Percentiles rank a stretch among this genome's conserved stretches.
phyloP scores from a whole-genome alignment of 2,329 filamentous ascomycete species.

The Mycosphaerella sp. region DNA sequence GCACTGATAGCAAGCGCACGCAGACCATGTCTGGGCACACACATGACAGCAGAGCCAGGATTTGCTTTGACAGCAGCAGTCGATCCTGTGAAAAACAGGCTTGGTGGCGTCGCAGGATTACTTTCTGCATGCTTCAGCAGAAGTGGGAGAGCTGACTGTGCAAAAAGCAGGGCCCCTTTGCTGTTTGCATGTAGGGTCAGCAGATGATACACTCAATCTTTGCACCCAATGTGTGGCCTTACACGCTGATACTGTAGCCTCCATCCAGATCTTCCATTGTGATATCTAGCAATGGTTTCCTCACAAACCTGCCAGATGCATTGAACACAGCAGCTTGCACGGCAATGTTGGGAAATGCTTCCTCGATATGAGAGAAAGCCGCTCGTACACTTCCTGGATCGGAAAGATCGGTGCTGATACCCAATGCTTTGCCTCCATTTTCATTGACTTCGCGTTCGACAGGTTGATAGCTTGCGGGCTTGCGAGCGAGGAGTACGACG shows the following conservation, averaged over 20 bases:
- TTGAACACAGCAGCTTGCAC: slow-evolving; percentile 62
- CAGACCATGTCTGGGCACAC: slow-evolving; percentile 49
- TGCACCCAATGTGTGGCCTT: slow-evolving; percentile 15
- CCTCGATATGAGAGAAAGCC: slow-evolving; percentile 56
- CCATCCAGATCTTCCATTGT: slow-evolving; percentile 50
- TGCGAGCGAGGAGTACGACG: slow-evolving; percentile 65
- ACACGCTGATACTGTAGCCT: slow-evolving; percentile 46
- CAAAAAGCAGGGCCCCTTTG: slow-evolving; percentile 66
- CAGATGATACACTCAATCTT: too few relatives aligned
- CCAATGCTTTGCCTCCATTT: slow-evolving; percentile 60
- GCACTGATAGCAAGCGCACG: slow-evolving; percentile 63
- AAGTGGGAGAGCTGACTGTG: slow-evolving; percentile 62
- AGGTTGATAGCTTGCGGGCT: slow-evolving; percentile 55
- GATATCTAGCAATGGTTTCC: slow-evolving; percentile 55
- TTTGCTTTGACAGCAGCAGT: slow-evolving; percentile 70
- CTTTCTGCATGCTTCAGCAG: slow-evolving; percentile 54
- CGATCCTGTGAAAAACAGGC: slow-evolving; percentile 78
- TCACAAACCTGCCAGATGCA: slow-evolving; percentile 50
- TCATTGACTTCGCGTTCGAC: slow-evolving; percentile 61
- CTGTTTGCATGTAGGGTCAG: slow-evolving; percentile 31
- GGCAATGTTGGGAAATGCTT: slow-evolving; percentile 46
- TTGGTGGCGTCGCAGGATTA: slow-evolving; percentile 57
- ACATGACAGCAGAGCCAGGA: slow-evolving; percentile 48
- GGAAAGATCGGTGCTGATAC: slow-evolving; percentile 59
- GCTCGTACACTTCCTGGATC: slow-evolving; percentile 48